Base-by-base conservation (phyloP, 257 asterid genomes). In the Lycium ferocissimum region DNA sequence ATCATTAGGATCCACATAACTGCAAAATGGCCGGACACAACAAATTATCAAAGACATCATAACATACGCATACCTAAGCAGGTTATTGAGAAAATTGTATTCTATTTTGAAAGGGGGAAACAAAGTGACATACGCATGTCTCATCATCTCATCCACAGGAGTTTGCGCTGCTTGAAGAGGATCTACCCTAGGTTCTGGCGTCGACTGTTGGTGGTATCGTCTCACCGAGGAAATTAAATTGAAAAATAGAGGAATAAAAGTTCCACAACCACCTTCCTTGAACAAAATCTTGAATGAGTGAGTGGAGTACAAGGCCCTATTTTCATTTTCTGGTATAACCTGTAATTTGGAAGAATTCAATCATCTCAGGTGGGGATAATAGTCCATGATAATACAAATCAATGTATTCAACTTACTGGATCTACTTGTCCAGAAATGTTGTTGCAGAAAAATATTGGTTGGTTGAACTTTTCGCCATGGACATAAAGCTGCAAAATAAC, bases 201-300 rank as follows among this genome's bases (percentile, higher is more conserved):
- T 86, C 4, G 89, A 38, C 59, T 88, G 92, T 87, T 90, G 98
- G 87, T 89, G 95, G 59, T 92, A 90, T 81, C 85, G 97, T 84
- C 98, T 91, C 78, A 96, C 97, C 7, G 98, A 95, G 43, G 88
- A 85, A 71, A 96, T 91, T 75, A 96, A 86, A 92, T 95, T 95
- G 89, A 95, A 93, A 89, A 96, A 96, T 26, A 96, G 86, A 8
- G 99, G 98, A 83, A 96, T 67, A 78, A 95, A 96, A 43, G 99
- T 96, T 83, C 99, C 99, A 91, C 99, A 96, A 17, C 99, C 99
- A 2, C 99, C 99, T 88, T 96, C 99, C 88, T 96, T 96, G 93
- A 96, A 96, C 88, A 96, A 90, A 83, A 96, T 95, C 92, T 95
- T 96, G 94, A 95, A 93, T 22, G 98, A 91, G 57, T 95, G 98